Conservation (phyloP, 2,329 filamentous ascomycete genomes). For the Alternaria consortialis region DNA sequence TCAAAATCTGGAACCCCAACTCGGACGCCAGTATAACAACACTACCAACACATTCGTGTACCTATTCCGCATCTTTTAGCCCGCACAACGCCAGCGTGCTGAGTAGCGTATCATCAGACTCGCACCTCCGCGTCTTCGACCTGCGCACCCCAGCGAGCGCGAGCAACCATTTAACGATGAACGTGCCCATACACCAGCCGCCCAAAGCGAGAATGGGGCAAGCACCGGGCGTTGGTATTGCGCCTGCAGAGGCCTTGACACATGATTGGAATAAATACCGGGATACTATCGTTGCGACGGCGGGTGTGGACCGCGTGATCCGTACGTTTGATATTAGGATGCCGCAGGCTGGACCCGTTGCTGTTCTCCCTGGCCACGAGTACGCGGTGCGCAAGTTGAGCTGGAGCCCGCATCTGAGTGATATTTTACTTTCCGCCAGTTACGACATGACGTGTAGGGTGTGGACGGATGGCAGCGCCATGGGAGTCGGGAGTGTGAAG, state of each 20-base stretch:
- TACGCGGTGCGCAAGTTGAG: constrained; percentile 87
- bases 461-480: constrained; percentile 82
- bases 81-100: constrained; percentile 82
- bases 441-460: constrained; percentile 98
- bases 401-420: constrained; percentile 93
- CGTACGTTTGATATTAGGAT: constrained; percentile 90
- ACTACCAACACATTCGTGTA: constrained; percentile 90
- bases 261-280: constrained; percentile 99
- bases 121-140: constrained; percentile 89
- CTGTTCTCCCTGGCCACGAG: constrained; percentile 82
- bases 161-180: constrained; percentile 83
- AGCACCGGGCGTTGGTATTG: constrained; percentile 53
- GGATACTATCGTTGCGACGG: constrained; percentile 82
- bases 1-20: constrained; percentile 94
- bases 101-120: constrained; percentile 88
- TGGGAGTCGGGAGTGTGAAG: constrained; percentile 50
- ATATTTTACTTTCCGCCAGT: constrained; percentile 85
- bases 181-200: constrained; percentile 82
- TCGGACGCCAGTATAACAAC: constrained; percentile 79
- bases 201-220: constrained; percentile 61
- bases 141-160: constrained; percentile 85
- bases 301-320: constrained; percentile 85
- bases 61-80: constrained; percentile 90
- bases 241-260: constrained; percentile 85
- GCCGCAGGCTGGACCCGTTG: constrained; percentile 74